Conservation (phyloP, 2,329 filamentous ascomycete species). For the Curvularia sp. region DNA sequence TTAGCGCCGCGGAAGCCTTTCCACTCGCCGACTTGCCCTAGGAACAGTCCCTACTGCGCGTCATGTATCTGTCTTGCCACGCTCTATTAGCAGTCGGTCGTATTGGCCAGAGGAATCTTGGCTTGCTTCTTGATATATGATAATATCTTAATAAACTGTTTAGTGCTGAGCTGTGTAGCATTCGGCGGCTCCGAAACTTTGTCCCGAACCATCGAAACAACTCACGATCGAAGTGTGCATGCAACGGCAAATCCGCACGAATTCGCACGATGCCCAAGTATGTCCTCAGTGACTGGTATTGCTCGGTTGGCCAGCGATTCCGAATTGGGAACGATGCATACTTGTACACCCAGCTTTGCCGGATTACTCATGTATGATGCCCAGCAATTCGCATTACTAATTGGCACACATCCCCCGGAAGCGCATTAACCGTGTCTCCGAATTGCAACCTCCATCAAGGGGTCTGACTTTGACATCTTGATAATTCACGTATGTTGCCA, state of each 20-base stretch:
- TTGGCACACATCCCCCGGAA: conserved; percentile 12
- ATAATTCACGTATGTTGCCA: conserved; percentile 10
- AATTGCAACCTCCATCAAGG: conserved; percentile 12
- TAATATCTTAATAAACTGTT: neutral
- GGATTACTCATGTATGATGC: conserved; percentile 20
- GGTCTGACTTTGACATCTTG: neutral
- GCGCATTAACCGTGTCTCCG: conserved; percentile 12
- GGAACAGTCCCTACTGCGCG: neutral
- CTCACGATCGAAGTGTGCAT: neutral
- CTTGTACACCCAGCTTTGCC: neutral
- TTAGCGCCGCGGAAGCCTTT: neutral
- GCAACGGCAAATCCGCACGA: neutral
- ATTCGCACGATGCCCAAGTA: neutral
- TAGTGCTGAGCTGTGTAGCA: neutral
- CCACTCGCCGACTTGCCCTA: neutral
- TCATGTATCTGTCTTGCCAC: neutral
- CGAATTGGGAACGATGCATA: neutral
- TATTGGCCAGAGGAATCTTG: neutral
- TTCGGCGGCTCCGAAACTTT: neutral
- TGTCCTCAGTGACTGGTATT: neutral
- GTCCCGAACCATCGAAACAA: neutral
- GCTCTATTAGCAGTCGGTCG: neutral
- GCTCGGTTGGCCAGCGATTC: neutral
- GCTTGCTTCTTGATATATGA: neutral
- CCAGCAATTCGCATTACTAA: conserved; percentile 20